Evolutionary conservation across 129 eudicot genomes (phyloP), one percentile per base, ranked within the genome.

Genomic region (Cynara cardunculus): DNA sequence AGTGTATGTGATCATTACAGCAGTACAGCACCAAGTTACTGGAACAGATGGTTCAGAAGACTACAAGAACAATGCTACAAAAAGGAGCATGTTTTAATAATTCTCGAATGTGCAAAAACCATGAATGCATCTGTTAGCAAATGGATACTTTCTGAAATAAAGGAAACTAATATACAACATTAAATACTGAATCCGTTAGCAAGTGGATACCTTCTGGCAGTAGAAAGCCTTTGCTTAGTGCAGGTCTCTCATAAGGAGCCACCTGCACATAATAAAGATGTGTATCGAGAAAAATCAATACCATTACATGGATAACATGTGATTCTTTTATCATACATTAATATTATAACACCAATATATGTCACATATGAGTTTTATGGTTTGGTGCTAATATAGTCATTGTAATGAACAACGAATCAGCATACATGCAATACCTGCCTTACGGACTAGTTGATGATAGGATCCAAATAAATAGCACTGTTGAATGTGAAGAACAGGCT

Each of bases 211-310:
- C 97, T 95, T 95, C 99, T 56, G 97, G 97, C 79, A 95, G 97
- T 85, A 95, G 86, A 88, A 87, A 95, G 66, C 97, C 99, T 88
- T 95, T 95, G 93, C 99, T 95, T 62, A 95, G 85, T 81, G 99
- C 97, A 84, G 99, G 99, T 78, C 99, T 88, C 88, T 95, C 99
- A 85, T 95, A 95, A 65, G 99, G 99, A 66, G 93, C 91, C 74
- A 90, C 97, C 99, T 95, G 90, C 82, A 80, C 44, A 69, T 77
- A 66, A 82, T 67, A 79, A 32, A 65, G 37, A 14, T 22, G 56
- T 10, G 30, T 30, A 28, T 78, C 67, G 68, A 78, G 7, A n/a
- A 68, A 27, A 68, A 27, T 13, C 74, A 68, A 18, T 19, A 59
- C 21, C 31, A 28, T 27, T 56, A 19, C 28, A 18, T 46, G 37